Conservation (phyloP, 2,329 filamentous ascomycete species). For the Sporothrix mexicana region DNA sequence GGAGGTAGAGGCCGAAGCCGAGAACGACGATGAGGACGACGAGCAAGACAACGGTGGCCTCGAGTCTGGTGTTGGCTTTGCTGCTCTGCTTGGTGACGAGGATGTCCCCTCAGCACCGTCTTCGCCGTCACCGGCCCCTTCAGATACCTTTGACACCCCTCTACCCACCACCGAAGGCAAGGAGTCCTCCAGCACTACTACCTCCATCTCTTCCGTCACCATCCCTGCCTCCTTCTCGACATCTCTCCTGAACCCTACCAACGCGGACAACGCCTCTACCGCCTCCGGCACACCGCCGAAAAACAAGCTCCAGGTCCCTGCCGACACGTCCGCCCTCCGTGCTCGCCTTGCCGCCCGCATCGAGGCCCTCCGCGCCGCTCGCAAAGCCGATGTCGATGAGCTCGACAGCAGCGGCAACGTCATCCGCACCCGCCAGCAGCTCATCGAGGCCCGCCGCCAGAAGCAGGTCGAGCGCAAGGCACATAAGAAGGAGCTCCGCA, state of each 20-base stretch:
- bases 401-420: constrained; percentile 72
- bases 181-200: constrained; percentile 56
- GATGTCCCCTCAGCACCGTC: constrained; percentile 45
- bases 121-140: constrained; percentile 50
- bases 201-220: constrained; percentile 26
- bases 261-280: background rate
- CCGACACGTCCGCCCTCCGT: constrained; percentile 76
- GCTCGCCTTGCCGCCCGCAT: constrained; percentile 82
- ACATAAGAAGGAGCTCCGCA: constrained; percentile 84
- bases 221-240: constrained; percentile 30
- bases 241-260: constrained; percentile 41
- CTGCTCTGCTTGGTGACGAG: constrained; percentile 56
- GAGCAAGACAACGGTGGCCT: constrained; percentile 57
- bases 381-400: constrained; percentile 72
- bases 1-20: constrained; percentile 64
- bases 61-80: constrained; percentile 52
- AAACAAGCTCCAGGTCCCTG: constrained; percentile 48
- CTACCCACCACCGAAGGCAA: constrained; percentile 46
- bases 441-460: constrained; percentile 85
- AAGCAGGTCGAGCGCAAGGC: constrained; percentile 87
- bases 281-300: constrained; percentile 24
- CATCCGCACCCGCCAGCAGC: constrained; percentile 84
- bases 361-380: constrained; percentile 79
- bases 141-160: constrained; percentile 65
- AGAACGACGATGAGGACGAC: constrained; percentile 62